A percentile compares a stretch with the other conserved stretches of the same genome.
These are phyloP conservation scores for Magnolia sinica DNA, from an alignment of 164 flowering plant genomes.

Conservation along the genomic window DNA sequence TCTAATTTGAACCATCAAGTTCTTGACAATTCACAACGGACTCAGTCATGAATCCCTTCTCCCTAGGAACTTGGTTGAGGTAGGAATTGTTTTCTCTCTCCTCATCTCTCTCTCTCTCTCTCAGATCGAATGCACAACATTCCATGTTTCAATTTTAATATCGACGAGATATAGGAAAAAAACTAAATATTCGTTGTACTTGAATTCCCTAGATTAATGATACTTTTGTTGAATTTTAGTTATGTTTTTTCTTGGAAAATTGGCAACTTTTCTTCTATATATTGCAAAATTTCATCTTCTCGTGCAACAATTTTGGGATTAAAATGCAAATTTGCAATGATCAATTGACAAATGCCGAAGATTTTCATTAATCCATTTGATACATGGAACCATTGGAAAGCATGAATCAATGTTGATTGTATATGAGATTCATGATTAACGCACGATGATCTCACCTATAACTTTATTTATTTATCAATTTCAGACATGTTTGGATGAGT, in stretches of 20 bases:
- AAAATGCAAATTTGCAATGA: not conserved
- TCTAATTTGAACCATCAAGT: not conserved
- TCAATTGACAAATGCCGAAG: not conserved
- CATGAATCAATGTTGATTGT: not conserved
- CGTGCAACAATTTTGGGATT: not conserved
- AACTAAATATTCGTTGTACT: not conserved
- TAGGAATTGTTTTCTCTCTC: slow-evolving; percentile 16
- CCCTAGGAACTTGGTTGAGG: slow-evolving; percentile 96
- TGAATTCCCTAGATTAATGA: not conserved
- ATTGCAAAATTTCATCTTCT: no score
- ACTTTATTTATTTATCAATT: no score
- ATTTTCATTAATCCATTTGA: not conserved
- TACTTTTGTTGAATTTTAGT: no score
- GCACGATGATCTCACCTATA: not conserved
- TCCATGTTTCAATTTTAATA: not conserved
- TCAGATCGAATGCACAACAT: slow-evolving; percentile 2
- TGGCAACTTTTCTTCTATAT: not conserved
- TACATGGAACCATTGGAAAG: not conserved
- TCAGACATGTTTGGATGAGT: not conserved
- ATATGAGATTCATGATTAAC: not conserved
- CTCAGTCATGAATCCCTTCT: slow-evolving; percentile 92
- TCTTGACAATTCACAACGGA: slow-evolving; percentile 24
- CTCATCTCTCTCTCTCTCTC: not conserved
- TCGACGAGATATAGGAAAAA: not conserved
- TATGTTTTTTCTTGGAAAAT: not conserved